Percentiles rank a stretch among this genome's conserved stretches.
Conservation (phyloP, 768 basidiomycete species). For the Boletus subcaerulescens region DNA sequence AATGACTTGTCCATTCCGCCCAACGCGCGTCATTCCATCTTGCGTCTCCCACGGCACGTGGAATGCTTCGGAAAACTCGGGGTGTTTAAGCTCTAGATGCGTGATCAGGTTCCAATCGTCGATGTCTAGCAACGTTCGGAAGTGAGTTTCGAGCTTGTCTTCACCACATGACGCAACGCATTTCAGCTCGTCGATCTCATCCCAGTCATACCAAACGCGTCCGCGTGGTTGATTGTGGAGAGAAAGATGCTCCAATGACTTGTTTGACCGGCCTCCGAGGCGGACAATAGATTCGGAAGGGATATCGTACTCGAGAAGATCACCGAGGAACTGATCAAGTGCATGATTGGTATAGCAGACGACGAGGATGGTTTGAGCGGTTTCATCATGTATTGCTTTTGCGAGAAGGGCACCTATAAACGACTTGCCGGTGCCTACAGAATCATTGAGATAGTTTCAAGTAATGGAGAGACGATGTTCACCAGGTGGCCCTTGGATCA, state of each 20-base stretch:
- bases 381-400: slow-evolving; percentile 51
- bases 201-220: neutral
- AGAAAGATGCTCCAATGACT: slow-evolving; percentile 42
- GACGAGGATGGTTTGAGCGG: slow-evolving; percentile 50
- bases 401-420: slow-evolving; percentile 66
- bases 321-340: slow-evolving; percentile 63
- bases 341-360: slow-evolving; percentile 76
- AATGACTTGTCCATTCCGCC: slow-evolving; percentile 38
- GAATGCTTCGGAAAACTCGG: slow-evolving; percentile 44
- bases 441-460: neutral
- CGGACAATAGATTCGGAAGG: slow-evolving; percentile 50
- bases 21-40: slow-evolving; percentile 48
- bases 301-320: slow-evolving; percentile 57
- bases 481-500: slow-evolving; percentile 76
- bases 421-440: slow-evolving; percentile 66
- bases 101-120: slow-evolving; percentile 33
- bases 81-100: slow-evolving; percentile 46
- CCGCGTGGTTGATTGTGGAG: slow-evolving; percentile 28
- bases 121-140: slow-evolving; percentile 15
- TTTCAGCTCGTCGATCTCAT: slow-evolving; percentile 16
- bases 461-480: neutral
- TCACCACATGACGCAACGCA: slow-evolving; percentile 35
- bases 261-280: slow-evolving; percentile 52
- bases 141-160: slow-evolving; percentile 17
- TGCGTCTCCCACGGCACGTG: slow-evolving; percentile 30